Base-by-base conservation (phyloP, 768 basidiomycete genomes). In the Tricholoma matsutake region DNA sequence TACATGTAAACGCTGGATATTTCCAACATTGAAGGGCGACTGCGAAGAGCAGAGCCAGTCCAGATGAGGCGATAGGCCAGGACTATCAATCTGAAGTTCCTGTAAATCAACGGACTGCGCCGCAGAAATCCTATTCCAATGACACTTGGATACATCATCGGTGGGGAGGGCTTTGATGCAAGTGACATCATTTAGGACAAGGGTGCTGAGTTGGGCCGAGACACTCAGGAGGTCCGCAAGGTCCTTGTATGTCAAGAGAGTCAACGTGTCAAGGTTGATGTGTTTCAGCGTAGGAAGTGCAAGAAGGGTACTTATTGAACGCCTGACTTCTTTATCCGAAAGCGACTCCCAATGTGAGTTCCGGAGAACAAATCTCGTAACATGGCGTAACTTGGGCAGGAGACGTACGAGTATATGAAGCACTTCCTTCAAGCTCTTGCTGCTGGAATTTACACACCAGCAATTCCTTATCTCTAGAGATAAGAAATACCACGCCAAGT, bases 21-120 rank as follows among this genome's bases (percentile, higher is more conserved):
- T 32, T 14, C 31, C 29, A 31, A 53, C 51, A 53, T 53, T 53
- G 31, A 53, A 53, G 6, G 51, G 51, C 29, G 51, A 53, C n/a
- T 53, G 51, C 29, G 31, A 53, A 53, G n/a, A 53, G 31, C 28
- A 53, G 11, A 53, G 51, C 51, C 51, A 53, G 31, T 53, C 51
- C n/a, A 53, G 51, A 32, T 53, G 51, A 16, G 51, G 51, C 28
- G 51, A 53, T 32, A 53, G 51, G 18, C 51, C 51, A 53, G 51
- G 51, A 18, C 51, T 53, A 18, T 53, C 51, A n/a, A 53, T 32
- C 3, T 32, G 51, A 6, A 53, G n/a, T 32, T 53, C 51, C 29
- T 10, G 29, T 25, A 53, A 53, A 6, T 53, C 51, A 18, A 53
- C 32, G 16, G 51, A 53, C 16, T 53, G 51, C 3, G 51, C 51